These are phyloP conservation scores for Heimioporus sp. DNA, from an alignment of 768 basidiomycete species.

Conservation along the genomic window DNA sequence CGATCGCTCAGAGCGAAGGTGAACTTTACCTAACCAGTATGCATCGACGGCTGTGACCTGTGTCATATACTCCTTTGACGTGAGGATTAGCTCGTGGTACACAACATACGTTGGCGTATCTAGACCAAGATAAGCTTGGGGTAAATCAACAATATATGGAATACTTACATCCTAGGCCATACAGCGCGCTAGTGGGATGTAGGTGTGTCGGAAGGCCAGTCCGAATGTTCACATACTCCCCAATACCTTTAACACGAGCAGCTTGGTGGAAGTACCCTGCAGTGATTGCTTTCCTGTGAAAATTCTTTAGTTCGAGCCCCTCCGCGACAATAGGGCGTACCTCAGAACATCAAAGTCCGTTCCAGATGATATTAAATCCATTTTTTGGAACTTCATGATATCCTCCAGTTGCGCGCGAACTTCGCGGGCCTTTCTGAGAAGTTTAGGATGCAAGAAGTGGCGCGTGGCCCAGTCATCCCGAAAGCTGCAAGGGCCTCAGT, in stretches of 20 bases:
- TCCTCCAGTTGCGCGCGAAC: constrained; percentile 95
- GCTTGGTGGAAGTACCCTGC: constrained; percentile 99
- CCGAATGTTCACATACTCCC: constrained; percentile 96
- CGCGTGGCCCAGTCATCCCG: constrained; percentile 94
- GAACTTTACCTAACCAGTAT: constrained; percentile 85
- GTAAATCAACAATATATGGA: background rate
- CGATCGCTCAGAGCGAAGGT: background rate
- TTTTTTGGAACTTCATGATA: constrained; percentile 99
- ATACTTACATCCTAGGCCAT: constrained; percentile 88
- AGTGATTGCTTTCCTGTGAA: constrained; percentile 85
- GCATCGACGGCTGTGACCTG: constrained; percentile 98
- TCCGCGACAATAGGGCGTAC: constrained; percentile 34
- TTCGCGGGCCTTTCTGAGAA: constrained; percentile 92
- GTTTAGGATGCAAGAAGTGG: constrained; percentile 96
- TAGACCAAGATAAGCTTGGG: constrained; percentile 28
- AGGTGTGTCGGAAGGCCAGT: constrained; percentile 93
- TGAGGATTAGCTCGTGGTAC: constrained; percentile 94
- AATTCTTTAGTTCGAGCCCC: background rate
- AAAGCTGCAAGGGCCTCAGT: constrained; percentile 47
- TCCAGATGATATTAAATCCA: constrained; percentile 87
- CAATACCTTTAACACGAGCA: constrained; percentile 96
- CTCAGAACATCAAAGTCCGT: constrained; percentile 92
- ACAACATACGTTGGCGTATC: constrained; percentile 96
- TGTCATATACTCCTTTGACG: constrained; percentile 98
- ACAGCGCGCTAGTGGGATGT: constrained; percentile 95